Percentiles rank a stretch among this genome's conserved stretches.
Evolutionary conservation across 306 rosid genomes (phyloP).

Genomic region (Vigna trinervia): DNA sequence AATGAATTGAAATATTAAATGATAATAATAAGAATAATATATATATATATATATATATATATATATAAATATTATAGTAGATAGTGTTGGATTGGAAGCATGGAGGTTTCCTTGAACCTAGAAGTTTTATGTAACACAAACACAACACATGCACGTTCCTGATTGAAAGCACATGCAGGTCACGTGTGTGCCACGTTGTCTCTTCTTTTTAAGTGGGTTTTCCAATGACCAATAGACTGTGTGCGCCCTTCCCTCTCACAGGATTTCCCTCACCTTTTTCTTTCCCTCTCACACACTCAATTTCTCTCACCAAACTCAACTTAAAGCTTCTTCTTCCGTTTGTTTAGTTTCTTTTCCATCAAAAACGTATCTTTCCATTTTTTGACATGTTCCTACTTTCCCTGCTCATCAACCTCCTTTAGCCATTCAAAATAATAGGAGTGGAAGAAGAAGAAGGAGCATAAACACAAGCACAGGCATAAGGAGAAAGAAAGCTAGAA

Average conservation of each 20-base stretch:
- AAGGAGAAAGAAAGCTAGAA: not conserved
- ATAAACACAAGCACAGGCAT: not conserved
- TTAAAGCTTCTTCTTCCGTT: slow-evolving; percentile 25
- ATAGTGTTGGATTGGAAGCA: not conserved
- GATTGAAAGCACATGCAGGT: slow-evolving; percentile 55
- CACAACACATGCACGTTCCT: slow-evolving; percentile 64
- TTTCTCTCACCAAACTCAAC: slow-evolving; percentile 9
- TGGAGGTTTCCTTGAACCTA: slow-evolving; percentile 42
- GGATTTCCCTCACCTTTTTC: slow-evolving; percentile 23
- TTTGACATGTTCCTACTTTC: slow-evolving; percentile 52
- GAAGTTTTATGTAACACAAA: slow-evolving; percentile 16
- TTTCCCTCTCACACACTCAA: slow-evolving; percentile 50
- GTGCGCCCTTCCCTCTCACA: slow-evolving; percentile 28
- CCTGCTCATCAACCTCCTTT: slow-evolving; percentile 52
- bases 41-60: too few species aligned
- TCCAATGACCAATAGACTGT: slow-evolving; percentile 27
- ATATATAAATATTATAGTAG: too few species aligned
- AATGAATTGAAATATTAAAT: not conserved
- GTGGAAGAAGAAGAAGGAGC: not conserved
- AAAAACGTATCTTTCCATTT: slow-evolving; percentile 45
- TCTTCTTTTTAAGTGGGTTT: slow-evolving; percentile 42
- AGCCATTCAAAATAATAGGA: slow-evolving; percentile 49
- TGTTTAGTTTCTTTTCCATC: slow-evolving; percentile 20
- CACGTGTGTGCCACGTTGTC: slow-evolving; percentile 65
- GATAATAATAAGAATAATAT: too few species aligned